phyloP scores from a whole-genome alignment of 768 basidiomycete species.

The Podaxis sp. region DNA sequence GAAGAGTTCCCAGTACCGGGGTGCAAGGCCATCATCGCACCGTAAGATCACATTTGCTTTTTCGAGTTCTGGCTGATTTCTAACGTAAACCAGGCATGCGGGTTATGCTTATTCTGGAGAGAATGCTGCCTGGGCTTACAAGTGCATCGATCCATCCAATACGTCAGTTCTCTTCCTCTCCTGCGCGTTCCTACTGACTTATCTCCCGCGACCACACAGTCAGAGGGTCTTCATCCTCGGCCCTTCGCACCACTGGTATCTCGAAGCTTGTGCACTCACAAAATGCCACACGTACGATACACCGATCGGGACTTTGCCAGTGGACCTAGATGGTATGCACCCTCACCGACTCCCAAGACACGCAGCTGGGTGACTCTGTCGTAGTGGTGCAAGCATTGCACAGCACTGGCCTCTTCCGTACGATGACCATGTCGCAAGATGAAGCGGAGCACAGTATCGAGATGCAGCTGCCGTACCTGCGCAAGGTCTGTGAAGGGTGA shows the following conservation, averaged over 20 bases:
- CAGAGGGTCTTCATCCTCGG: constrained; percentile 94
- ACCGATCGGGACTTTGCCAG: constrained; percentile 77
- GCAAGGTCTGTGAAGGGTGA: constrained; percentile 82
- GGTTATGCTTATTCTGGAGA: constrained; percentile 95
- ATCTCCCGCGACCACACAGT: constrained; percentile 38
- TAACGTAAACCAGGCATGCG: constrained; percentile 67
- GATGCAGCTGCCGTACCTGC: constrained; percentile 94
- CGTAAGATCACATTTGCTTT: constrained; percentile 46
- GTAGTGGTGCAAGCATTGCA: constrained; percentile 68
- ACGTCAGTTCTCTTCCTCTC: constrained; percentile 57
- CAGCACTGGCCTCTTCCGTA: constrained; percentile 65
- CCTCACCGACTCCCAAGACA: not conserved
- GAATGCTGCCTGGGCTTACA: constrained; percentile 96
- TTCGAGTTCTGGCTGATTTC: not conserved
- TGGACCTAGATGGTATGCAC: constrained; percentile 77
- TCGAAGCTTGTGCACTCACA: constrained; percentile 86
- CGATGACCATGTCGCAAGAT: constrained; percentile 67
- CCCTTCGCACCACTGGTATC: constrained; percentile 90
- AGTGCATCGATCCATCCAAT: constrained; percentile 73
- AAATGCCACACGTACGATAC: constrained; percentile 78
- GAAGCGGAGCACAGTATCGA: constrained; percentile 97
- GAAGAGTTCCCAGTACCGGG: constrained; percentile 59
- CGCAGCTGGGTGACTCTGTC: not conserved
- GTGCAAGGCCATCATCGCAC: constrained; percentile 88
- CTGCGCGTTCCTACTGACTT: constrained; percentile 12